Evolutionary conservation across 2,329 filamentous ascomycete genomes (phyloP).

Genomic region (Paecilomyces niveus): DNA sequence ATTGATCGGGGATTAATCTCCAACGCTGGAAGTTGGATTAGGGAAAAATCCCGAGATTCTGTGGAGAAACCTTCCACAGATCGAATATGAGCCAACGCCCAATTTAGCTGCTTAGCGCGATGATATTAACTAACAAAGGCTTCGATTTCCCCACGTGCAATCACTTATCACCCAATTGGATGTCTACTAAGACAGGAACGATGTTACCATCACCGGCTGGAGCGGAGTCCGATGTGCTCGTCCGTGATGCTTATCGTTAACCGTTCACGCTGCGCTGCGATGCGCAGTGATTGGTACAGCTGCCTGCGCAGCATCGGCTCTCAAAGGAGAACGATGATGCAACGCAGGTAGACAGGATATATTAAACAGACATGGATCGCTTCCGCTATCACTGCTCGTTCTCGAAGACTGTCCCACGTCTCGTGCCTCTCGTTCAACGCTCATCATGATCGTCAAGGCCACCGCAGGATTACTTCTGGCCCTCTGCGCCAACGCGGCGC

Average conservation of each 20-base stretch:
- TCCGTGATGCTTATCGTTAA: background rate
- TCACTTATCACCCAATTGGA: background rate
- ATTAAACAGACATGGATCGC: background rate
- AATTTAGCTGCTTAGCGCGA: background rate
- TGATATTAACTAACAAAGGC: background rate
- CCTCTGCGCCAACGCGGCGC: background rate
- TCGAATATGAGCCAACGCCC: background rate
- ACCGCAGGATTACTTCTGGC: background rate
- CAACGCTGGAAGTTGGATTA: too few species aligned
- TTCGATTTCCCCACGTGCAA: background rate
- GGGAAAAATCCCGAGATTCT: background rate
- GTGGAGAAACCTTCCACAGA: background rate
- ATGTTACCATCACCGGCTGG: background rate
- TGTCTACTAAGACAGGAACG: background rate
- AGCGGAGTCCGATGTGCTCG: background rate
- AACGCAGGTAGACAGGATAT: background rate
- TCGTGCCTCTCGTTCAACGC: background rate
- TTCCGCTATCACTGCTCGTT: background rate
- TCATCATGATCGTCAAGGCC: background rate
- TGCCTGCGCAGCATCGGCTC: background rate
- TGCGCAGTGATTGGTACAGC: background rate
- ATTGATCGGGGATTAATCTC: background rate
- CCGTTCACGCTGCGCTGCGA: background rate
- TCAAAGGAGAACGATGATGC: background rate
- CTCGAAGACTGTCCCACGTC: background rate